These are phyloP conservation scores for Macrolepiota albuminosa DNA, from an alignment of 768 basidiomycete species.

Conservation along the genomic window DNA sequence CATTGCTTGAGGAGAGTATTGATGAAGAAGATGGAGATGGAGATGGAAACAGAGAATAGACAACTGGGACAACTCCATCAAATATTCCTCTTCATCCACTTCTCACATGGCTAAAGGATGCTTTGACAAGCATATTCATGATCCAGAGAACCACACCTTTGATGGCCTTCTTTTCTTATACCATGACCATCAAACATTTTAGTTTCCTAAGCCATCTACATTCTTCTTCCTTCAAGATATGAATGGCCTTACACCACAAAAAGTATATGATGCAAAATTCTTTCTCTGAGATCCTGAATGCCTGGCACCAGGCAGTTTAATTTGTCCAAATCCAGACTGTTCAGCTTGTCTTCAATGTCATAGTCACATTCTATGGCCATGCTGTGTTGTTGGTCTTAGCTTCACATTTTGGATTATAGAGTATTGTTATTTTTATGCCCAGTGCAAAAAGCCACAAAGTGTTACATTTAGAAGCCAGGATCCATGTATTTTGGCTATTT, in stretches of 20 bases:
- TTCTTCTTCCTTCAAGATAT: conserved; percentile 1
- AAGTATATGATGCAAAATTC: conserved; percentile 7
- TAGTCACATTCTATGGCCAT: conserved; percentile 5
- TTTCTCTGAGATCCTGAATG: conserved; percentile 15
- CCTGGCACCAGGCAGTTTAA: not conserved
- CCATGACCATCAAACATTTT: conserved; percentile 3
- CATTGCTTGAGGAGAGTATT: too few relatives aligned
- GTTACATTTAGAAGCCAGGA: conserved; percentile 11
- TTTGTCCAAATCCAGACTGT: conserved; percentile 11
- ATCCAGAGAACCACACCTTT: not conserved
- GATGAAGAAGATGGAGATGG: too few relatives aligned
- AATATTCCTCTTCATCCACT: too few relatives aligned
- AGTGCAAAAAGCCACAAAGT: not conserved
- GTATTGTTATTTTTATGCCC: conserved; percentile 6
- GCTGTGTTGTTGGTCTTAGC: conserved; percentile 13
- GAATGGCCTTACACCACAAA: conserved; percentile 4
- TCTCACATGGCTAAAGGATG: too few relatives aligned
- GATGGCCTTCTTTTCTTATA: conserved; percentile 2
- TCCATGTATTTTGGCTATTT: not conserved
- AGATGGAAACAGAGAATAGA: too few relatives aligned
- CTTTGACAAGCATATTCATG: too few relatives aligned
- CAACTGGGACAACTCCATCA: too few relatives aligned
- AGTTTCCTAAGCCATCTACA: not conserved
- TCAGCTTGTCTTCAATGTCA: conserved; percentile 6
- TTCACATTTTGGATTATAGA: conserved; percentile 12